A percentile compares a stretch with the other conserved stretches of the same genome.
These are phyloP conservation scores for Hypoxylon subgilvum DNA, from an alignment of 495 filamentous ascomycete species.

Conservation along the genomic window DNA sequence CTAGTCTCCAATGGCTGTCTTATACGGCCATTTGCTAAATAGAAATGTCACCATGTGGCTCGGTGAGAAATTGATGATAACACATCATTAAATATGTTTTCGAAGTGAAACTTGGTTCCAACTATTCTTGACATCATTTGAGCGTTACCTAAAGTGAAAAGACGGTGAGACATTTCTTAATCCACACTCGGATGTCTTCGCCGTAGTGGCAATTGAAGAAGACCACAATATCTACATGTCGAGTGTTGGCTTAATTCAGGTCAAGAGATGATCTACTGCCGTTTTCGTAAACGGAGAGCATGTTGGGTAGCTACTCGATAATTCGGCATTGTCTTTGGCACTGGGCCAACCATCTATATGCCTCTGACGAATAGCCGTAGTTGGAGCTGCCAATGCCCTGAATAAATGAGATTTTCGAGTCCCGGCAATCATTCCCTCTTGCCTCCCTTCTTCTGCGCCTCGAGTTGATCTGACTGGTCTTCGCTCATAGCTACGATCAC, in stretches of 20 bases:
- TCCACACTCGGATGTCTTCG: background rate
- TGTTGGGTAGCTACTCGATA: no score
- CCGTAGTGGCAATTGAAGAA: background rate
- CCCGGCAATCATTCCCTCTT: slow-evolving; percentile 34
- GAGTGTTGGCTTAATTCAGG: no score
- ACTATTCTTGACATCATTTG: no score
- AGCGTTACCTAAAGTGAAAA: no score
- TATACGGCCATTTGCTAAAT: slow-evolving; percentile 18
- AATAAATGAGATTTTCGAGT: background rate
- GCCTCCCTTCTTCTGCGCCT: slow-evolving; percentile 35
- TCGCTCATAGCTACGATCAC: slow-evolving; percentile 90
- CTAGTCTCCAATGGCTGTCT: slow-evolving; percentile 10
- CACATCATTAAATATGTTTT: background rate
- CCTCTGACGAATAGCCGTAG: no score
- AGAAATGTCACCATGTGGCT: slow-evolving; percentile 25
- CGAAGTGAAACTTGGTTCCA: slow-evolving; percentile 2
- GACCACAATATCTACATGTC: no score
- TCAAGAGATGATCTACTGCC: no score
- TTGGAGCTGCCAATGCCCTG: background rate
- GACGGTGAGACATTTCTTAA: background rate
- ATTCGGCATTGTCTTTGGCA: no score
- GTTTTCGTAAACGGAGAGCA: no score
- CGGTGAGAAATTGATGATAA: slow-evolving; percentile 4
- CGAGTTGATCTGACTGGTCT: slow-evolving; percentile 68
- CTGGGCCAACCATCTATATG: no score